These are phyloP conservation scores for Balakata baccata DNA, from an alignment of 345 rosid species.

Conservation along the genomic window DNA sequence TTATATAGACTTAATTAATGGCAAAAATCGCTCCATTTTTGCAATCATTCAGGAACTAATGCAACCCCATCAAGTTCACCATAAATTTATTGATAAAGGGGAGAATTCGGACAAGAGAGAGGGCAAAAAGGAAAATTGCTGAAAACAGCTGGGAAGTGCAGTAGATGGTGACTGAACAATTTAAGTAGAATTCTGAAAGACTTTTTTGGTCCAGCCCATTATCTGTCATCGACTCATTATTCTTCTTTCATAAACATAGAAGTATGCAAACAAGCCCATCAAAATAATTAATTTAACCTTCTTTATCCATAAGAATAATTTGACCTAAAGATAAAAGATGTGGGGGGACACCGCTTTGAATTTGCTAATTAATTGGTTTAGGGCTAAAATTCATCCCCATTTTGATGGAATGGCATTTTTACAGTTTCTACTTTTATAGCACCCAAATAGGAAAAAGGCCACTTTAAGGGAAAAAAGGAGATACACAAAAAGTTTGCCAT, in stretches of 20 bases:
- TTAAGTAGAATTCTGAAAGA: not conserved
- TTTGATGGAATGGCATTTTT: slow-evolving; percentile 14
- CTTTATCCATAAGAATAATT: too few species aligned
- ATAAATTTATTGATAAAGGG: not conserved
- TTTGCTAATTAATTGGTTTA: slow-evolving; percentile 1
- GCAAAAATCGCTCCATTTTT: too few species aligned
- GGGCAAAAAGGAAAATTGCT: not conserved
- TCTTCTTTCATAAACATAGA: slow-evolving; percentile 11
- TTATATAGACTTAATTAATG: too few species aligned
- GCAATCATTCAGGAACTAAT: not conserved
- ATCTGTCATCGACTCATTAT: not conserved
- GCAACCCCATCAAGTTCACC: not conserved
- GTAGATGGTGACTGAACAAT: slow-evolving; percentile 10
- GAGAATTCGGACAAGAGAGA: not conserved
- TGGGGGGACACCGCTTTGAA: slow-evolving; percentile 20
- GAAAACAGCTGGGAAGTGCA: not conserved
- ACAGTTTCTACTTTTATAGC: not conserved
- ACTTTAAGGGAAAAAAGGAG: not conserved
- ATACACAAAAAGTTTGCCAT: not conserved
- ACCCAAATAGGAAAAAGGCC: not conserved
- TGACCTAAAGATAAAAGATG: slow-evolving; percentile 9
- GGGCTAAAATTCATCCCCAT: not conserved
- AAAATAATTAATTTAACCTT: too few species aligned
- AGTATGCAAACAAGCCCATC: slow-evolving; percentile 9
- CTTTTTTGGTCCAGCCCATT: slow-evolving; percentile 7